phyloP scores from a whole-genome alignment of 2,329 filamentous ascomycete genomes.

The Fusarium floridanum region DNA sequence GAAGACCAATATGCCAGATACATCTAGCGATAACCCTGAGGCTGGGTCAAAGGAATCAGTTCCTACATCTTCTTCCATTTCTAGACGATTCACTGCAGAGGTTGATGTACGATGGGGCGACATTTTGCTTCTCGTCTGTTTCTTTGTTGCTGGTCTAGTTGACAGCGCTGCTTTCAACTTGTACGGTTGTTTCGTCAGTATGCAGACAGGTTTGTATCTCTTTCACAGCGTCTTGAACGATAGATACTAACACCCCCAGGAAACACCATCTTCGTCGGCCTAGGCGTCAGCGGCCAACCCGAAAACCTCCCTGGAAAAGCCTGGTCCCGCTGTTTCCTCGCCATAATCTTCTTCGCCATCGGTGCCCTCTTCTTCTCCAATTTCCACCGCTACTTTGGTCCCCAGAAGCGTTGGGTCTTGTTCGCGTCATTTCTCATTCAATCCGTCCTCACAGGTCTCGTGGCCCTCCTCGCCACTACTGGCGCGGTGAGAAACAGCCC shows the following conservation, averaged over 20 bases:
- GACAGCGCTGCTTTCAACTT: slow-evolving; percentile 47
- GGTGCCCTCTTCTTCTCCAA: slow-evolving; percentile 46
- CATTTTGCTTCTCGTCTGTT: slow-evolving; percentile 40
- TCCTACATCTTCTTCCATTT: neutral
- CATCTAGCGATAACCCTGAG: slow-evolving; percentile 34
- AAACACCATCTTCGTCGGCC: slow-evolving; percentile 47
- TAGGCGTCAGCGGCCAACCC: slow-evolving; percentile 44
- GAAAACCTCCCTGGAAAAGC: slow-evolving; percentile 44
- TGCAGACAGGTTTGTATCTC: slow-evolving; percentile 43
- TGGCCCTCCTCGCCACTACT: slow-evolving; percentile 42
- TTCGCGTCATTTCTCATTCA: slow-evolving; percentile 41
- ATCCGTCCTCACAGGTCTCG: slow-evolving; percentile 39
- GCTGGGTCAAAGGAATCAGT: slow-evolving; percentile 23
- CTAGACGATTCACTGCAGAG: slow-evolving; percentile 35
- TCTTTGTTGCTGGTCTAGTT: slow-evolving; percentile 44
- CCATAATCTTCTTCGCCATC: slow-evolving; percentile 42
- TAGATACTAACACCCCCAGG: slow-evolving; percentile 20
- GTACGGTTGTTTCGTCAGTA: slow-evolving; percentile 48
- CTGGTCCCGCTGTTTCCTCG: slow-evolving; percentile 46
- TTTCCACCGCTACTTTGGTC: slow-evolving; percentile 44
- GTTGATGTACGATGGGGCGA: slow-evolving; percentile 43
- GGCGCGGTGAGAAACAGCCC: slow-evolving; percentile 41
- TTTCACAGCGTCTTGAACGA: no score
- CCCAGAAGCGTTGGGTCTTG: slow-evolving; percentile 46
- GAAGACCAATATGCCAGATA: slow-evolving; percentile 25